phyloP scores from a whole-genome alignment of 257 asterid genomes.

The Salvia rosmarinus region DNA sequence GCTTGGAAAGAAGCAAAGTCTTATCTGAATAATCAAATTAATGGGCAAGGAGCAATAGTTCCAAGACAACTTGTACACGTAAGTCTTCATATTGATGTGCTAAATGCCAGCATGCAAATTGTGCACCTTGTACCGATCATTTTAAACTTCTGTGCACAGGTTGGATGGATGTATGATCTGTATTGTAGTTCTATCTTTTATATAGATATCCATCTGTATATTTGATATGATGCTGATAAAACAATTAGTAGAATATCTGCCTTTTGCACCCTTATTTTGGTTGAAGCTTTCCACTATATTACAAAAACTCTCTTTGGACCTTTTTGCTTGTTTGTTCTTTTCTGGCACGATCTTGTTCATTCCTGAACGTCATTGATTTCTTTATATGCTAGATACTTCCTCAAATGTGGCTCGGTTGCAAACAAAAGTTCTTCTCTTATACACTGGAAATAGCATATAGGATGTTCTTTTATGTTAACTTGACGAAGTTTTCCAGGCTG shows the following conservation, averaged over 20 bases:
- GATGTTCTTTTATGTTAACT: slow-evolving; percentile 31
- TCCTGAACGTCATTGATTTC: slow-evolving; percentile 9
- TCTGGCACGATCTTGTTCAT: not conserved
- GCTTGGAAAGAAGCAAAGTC: slow-evolving; percentile 82
- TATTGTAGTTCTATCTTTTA: not conserved
- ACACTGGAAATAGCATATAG: slow-evolving; percentile 19
- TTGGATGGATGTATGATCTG: not conserved
- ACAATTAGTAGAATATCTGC: not conserved
- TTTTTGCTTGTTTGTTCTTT: slow-evolving; percentile 15
- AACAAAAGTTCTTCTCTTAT: slow-evolving; percentile 10
- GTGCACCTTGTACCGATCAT: slow-evolving; percentile 19
- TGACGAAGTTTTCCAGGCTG: slow-evolving; percentile 61
- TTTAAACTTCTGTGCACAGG: not conserved
- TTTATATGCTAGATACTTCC: not conserved
- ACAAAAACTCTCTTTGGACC: not conserved
- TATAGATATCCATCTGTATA: not conserved
- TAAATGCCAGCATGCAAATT: slow-evolving; percentile 23
- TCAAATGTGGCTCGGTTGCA: not conserved
- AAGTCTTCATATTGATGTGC: slow-evolving; percentile 38
- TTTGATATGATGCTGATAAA: not conserved
- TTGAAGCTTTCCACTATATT: slow-evolving; percentile 14
- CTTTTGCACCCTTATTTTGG: slow-evolving; percentile 17
- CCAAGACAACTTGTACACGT: slow-evolving; percentile 75
- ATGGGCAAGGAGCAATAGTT: slow-evolving; percentile 48
- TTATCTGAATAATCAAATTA: slow-evolving; percentile 53